Base-by-base conservation (phyloP, 192 early-diverging fungal species). In the Podila epicladia region DNA sequence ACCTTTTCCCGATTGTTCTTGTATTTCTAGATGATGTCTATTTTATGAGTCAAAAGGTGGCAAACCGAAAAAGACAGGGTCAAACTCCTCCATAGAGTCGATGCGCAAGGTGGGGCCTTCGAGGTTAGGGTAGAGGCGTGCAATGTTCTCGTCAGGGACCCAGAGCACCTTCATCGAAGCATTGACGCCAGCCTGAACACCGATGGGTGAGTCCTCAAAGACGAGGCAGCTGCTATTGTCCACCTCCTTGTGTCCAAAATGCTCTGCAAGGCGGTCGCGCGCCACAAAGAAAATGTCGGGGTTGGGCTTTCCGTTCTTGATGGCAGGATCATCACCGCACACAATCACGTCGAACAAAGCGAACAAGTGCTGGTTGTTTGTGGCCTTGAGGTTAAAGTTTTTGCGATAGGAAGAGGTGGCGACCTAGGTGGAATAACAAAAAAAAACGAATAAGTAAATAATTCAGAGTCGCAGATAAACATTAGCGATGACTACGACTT, bases 221-320 rank as follows among this genome's bases (percentile, higher is more conserved):
- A 99, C 96, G 48, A 99, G 86, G 66, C 93, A 93, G 9, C 90
- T 85, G 6, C 85, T 82, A 78, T 45, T 93, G 90, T 19, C 93
- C 59, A 68, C 75, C 13, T 62, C 38, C 20, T 58, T 37, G 15
- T 74, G 79, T 68, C 68, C 72, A 74, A 74, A 75, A 29, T 80
- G 70, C 45, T 69, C 35, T 20, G 65, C 66, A 24, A 80, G 60
- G 24, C 77, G 77, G 45, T 89, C 65, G 63, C 90, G 89, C 11
- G 94, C 95, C 8, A 86, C 90, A 22, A 92, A 86, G 84, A 98
- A 99, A 29, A 97, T 87, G 66, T 99, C 97, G 3, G 97, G 97
- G 24, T 91, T 86, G 2, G 97, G 97, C 85, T 99, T 99, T 5
- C 95, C 93, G 59, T 88, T 79, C 61, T 83, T 78, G 53, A 99